Evolutionary conservation across 768 basidiomycete species (phyloP).

Genomic region (Pleurotus sapidus): DNA sequence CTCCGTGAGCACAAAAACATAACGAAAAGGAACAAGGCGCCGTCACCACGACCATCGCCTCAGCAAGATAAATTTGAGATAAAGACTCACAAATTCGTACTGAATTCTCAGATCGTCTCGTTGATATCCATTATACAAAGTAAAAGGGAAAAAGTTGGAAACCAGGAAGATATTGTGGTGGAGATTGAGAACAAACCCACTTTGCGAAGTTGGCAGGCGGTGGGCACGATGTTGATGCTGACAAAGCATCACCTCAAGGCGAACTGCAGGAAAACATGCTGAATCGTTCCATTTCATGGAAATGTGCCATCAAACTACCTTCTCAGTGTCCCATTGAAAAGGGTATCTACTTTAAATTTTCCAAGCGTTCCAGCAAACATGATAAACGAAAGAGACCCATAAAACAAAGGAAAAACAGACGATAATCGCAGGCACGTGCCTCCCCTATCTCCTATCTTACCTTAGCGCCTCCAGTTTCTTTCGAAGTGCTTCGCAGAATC

Average conservation of each 20-base stretch:
- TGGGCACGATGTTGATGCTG: constrained; percentile 6
- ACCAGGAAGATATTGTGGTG: not conserved
- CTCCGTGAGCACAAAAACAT: not conserved
- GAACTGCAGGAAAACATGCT: not conserved
- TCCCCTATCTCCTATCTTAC: too few species aligned
- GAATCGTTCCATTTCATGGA: not conserved
- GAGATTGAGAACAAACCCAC: constrained; percentile 9
- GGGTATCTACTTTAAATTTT: too few species aligned
- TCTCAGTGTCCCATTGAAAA: too few species aligned
- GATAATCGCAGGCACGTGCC: too few species aligned
- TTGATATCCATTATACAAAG: constrained; percentile 7
- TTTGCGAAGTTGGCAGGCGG: constrained; percentile 4
- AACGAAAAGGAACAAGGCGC: not conserved
- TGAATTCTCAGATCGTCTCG: constrained; percentile 3
- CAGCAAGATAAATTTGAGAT: not conserved
- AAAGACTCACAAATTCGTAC: constrained; percentile 5
- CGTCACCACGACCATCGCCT: constrained; percentile 6
- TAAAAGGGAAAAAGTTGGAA: not conserved
- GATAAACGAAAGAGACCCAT: too few species aligned
- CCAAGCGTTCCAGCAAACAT: too few species aligned
- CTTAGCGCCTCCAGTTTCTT: too few species aligned
- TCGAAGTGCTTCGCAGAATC: too few species aligned
- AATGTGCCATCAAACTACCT: too few species aligned
- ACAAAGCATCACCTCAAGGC: constrained; percentile 8
- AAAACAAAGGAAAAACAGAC: too few species aligned